These are phyloP conservation scores for Diddensiella transvaalensis DNA, from an alignment of 805 yeast genomes.

Conservation along the genomic window DNA sequence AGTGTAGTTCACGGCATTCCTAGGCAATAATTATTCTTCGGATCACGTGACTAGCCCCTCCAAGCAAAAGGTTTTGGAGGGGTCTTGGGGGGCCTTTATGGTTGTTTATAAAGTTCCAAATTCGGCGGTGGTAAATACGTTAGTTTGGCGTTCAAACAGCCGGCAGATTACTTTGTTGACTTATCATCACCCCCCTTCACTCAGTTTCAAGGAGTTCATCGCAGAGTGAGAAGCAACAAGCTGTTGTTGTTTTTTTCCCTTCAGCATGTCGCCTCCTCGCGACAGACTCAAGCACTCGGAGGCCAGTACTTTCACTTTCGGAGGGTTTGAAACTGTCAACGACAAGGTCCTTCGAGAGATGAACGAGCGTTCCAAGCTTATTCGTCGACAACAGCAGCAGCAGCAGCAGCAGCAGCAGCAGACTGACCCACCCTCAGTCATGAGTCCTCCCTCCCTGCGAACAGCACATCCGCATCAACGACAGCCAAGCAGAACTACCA, in stretches of 20 bases:
- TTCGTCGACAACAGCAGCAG: not conserved
- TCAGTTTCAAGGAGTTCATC: too few relatives aligned
- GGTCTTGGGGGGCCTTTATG: too few relatives aligned
- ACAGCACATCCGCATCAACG: not conserved
- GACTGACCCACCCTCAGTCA: not conserved
- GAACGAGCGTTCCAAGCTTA: conserved; percentile 31
- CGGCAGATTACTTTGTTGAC: not conserved
- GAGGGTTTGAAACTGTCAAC: conserved; percentile 33
- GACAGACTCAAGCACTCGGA: conserved; percentile 15
- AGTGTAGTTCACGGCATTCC: too few relatives aligned
- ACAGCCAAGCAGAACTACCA: not conserved
- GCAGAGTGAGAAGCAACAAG: too few relatives aligned
- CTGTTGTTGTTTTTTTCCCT: too few relatives aligned
- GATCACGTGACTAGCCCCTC: too few relatives aligned
- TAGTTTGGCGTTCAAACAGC: not conserved
- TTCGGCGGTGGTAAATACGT: not conserved
- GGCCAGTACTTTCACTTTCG: conserved; percentile 16
- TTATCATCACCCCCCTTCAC: too few relatives aligned
- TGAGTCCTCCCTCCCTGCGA: not conserved
- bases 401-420: not conserved
- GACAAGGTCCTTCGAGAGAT: conserved; percentile 34
- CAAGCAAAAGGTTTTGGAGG: too few relatives aligned
- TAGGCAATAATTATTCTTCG: too few relatives aligned
- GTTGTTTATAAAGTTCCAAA: not conserved
- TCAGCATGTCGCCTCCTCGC: not conserved